Evolutionary conservation across 257 asterid genomes (phyloP).

Genomic region (Nicotiana tabacum): DNA sequence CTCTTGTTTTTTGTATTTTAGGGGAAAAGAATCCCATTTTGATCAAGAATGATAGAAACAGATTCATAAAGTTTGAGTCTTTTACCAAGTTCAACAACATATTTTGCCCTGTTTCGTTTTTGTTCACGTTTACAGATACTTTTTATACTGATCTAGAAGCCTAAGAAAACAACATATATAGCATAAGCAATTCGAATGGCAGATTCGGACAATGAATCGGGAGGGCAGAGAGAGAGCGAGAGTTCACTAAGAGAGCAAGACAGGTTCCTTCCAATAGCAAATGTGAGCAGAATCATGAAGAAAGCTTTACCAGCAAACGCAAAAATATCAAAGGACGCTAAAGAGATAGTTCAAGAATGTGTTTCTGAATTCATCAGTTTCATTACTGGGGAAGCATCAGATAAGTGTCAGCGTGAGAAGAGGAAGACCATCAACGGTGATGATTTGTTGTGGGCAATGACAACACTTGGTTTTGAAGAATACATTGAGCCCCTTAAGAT

Average conservation of each 20-base stretch:
- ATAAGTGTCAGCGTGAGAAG: slow-evolving; percentile 66
- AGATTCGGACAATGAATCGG: slow-evolving; percentile 85
- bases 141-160: neutral
- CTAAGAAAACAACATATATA: neutral
- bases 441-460: slow-evolving; percentile 69
- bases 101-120: neutral
- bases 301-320: slow-evolving; percentile 68
- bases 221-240: slow-evolving; percentile 54
- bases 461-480: slow-evolving; percentile 65
- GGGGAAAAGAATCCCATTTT: neutral
- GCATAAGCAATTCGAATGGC: slow-evolving; percentile 36
- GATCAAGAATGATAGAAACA: neutral
- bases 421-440: slow-evolving; percentile 65
- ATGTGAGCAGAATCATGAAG: slow-evolving; percentile 64
- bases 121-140: neutral
- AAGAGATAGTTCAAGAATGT: slow-evolving; percentile 67
- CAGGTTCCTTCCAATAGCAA: slow-evolving; percentile 65
- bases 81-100: too few relatives aligned
- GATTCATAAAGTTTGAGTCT: neutral
- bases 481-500: slow-evolving; percentile 56
- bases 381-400: slow-evolving; percentile 71
- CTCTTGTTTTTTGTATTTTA: neutral
- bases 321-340: slow-evolving; percentile 64
- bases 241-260: slow-evolving; percentile 53
- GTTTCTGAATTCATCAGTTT: slow-evolving; percentile 71